Conservation (phyloP, 805 yeast species). For the Candida mattraensis region DNA sequence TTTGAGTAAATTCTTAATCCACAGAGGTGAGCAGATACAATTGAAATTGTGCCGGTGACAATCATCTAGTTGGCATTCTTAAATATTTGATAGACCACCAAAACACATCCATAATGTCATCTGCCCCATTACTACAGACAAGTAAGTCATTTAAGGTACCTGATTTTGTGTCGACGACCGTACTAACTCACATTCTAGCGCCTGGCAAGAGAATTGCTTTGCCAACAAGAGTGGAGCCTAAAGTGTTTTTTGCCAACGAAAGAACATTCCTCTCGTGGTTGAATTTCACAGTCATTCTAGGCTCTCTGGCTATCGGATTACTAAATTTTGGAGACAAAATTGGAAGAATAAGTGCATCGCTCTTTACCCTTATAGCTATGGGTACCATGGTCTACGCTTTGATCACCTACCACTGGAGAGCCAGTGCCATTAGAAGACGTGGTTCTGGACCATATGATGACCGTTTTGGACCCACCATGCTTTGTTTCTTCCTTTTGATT, state of each 20-base stretch:
- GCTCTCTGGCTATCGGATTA: conserved; percentile 94
- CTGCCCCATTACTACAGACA: conserved; percentile 71
- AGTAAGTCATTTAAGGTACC: conserved; percentile 40
- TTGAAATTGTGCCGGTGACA: too few species aligned
- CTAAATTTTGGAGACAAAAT: conserved; percentile 94
- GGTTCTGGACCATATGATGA: conserved; percentile 99
- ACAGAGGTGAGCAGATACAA: too few species aligned
- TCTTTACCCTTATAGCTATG: conserved; percentile 96
- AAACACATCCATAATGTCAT: too few species aligned
- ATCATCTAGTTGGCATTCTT: too few species aligned
- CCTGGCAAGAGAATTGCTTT: conserved; percentile 88
- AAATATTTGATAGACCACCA: too few species aligned
- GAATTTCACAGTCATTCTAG: conserved; percentile 96
- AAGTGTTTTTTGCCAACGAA: conserved; percentile 98
- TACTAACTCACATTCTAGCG: conserved; percentile 23
- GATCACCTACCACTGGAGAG: conserved; percentile 98
- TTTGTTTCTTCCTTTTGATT: conserved; percentile 86
- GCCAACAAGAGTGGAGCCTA: conserved; percentile 98
- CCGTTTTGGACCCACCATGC: conserved; percentile 96
- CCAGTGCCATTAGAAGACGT: conserved; percentile 94
- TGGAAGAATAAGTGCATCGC: conserved; percentile 89
- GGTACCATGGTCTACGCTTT: conserved; percentile 96
- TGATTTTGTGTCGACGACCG: too few species aligned
- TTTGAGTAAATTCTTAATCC: too few species aligned
- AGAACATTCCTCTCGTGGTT: conserved; percentile 98